phyloP scores from a whole-genome alignment of 1,139 yeast species.

The Blastobotrys aristatus region DNA sequence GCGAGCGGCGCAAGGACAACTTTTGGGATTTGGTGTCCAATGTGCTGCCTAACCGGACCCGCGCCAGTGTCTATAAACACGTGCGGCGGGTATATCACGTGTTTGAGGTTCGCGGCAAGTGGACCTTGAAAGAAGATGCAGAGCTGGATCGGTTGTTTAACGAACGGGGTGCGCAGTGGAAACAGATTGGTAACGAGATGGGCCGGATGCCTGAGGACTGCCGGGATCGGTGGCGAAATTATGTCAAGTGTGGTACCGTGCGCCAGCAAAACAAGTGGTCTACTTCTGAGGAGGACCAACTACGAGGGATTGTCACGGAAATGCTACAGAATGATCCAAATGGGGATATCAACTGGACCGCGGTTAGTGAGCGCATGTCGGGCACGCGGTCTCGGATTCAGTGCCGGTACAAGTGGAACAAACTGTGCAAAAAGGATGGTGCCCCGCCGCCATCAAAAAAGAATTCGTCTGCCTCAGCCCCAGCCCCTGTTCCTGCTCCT shows the following conservation, averaged over 20 bases:
- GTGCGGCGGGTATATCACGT: constrained; percentile 85
- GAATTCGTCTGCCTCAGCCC: too few species aligned
- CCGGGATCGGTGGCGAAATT: constrained; percentile 93
- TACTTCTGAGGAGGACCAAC: constrained; percentile 58
- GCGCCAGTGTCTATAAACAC: constrained; percentile 88
- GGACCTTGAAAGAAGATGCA: constrained; percentile 79
- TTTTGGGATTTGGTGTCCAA: constrained; percentile 81
- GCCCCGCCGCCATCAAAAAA: too few species aligned
- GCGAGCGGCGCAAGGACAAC: constrained; percentile 75
- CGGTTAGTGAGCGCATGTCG: constrained; percentile 82
- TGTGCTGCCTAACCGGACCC: constrained; percentile 74
- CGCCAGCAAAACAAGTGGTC: constrained; percentile 79
- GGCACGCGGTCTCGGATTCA: constrained; percentile 87
- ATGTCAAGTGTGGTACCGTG: constrained; percentile 79
- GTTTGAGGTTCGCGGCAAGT: constrained; percentile 79
- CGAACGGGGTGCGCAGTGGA: constrained; percentile 79
- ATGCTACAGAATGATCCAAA: constrained; percentile 31
- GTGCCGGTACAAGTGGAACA: constrained; percentile 93
- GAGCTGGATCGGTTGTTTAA: constrained; percentile 57
- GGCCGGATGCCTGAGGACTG: constrained; percentile 98
- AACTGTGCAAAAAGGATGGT: constrained; percentile 47
- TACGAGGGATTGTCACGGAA: constrained; percentile 51
- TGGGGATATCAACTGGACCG: constrained; percentile 74
- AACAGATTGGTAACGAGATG: constrained; percentile 66
- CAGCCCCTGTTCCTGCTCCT: too few species aligned